Evolutionary conservation across 192 early-diverging fungal genomes (phyloP), one percentile per base, ranked within the genome.

Genomic region (Funneliformis geosporum): DNA sequence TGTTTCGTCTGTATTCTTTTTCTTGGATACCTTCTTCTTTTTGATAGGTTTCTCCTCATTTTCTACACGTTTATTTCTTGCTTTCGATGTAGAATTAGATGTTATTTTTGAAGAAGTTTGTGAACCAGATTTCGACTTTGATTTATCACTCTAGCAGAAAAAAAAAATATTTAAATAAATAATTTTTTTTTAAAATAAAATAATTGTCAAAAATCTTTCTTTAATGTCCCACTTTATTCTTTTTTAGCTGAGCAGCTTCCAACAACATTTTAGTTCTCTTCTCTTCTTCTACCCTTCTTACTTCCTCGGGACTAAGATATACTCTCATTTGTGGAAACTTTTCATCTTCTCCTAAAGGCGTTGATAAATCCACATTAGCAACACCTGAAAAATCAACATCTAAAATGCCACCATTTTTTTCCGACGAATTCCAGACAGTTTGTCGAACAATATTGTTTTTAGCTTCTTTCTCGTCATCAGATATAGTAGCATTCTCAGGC

Each of bases 251-350:
- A 59, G 46, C 27, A 5, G 25, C 23, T 55, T 50, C 55, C 21
- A n/a, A 10, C 5, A 25, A 4, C 47, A 27, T 12, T 21, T 12
- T 79, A 2, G 39, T 4, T 60, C 55, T 23, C 12, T 40, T 77
- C 27, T 82, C 84, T 27, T 88, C 87, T 68, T 90, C 89, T 28
- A 78, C 79, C 25, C 82, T 81, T 38, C 88, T 86, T 0, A 85
- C 71, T 73, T 90, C 88, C 55, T 90, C 89, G 0, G 89, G 89
- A 40, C 86, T 86, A 68, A 84, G 75, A 69, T 90, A 90, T 10
- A 87, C 83, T 50, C 85, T 78, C 5, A 83, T 81, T 10, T 87
- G 85, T n/a, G 88, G 89, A 43, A 90, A 82, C 10, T 85, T 83
- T 60, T 90, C 89, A 59, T 90, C 81, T 46, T 85, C 82, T 21